Evolutionary conservation across 345 rosid genomes (phyloP), one percentile per base, ranked within the genome.

Genomic region (Cardiospermum halicacabum): DNA sequence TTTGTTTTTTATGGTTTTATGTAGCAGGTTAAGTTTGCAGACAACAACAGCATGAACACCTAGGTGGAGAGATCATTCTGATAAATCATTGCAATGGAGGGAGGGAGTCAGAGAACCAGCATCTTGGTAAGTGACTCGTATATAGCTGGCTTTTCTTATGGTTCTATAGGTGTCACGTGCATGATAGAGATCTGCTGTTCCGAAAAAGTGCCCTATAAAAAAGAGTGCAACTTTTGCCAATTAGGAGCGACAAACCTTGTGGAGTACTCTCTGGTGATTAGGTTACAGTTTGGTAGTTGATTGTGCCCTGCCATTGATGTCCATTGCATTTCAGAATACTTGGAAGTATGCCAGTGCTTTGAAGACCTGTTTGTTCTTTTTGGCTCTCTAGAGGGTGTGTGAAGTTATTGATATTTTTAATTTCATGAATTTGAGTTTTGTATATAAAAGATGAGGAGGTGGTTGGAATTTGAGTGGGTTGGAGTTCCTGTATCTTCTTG

Each of bases 11-110:
- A 5, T 65, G 50, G 40, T 56, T 60, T n/a, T 56, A 39, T 56
- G 53, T 62, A 31, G 62, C 81, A 78, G 86, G 75, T 65, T 70
- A 77, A 75, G 74, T 49, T 68, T 70, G 66, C 57, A 73, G 68
- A 58, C 82, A 54, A 58, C 82, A 54, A 68, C 57, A 4, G 72
- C 77, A 1, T 69, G 47, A 70, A 70, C 36, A 34, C 58, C 26
- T 62, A 54, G 37, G 47, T 51, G 45, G 32, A 19, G 56, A 50
- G n/a, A 54, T 26, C 54, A 24, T 53, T 34, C 11, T 8, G 61
- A 39, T 57, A 32, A 40, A 55, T 37, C 59, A 39, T 56, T 30
- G 25, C 36, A 4, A 22, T n/a, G 47, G 40, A 43, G 30, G 34
- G 50, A 24, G 43, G 56, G 49, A 56, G n/a, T n/a, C n/a, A n/a